phyloP scores from a whole-genome alignment of 495 filamentous ascomycete species.

The Xylaria bambusicola region DNA sequence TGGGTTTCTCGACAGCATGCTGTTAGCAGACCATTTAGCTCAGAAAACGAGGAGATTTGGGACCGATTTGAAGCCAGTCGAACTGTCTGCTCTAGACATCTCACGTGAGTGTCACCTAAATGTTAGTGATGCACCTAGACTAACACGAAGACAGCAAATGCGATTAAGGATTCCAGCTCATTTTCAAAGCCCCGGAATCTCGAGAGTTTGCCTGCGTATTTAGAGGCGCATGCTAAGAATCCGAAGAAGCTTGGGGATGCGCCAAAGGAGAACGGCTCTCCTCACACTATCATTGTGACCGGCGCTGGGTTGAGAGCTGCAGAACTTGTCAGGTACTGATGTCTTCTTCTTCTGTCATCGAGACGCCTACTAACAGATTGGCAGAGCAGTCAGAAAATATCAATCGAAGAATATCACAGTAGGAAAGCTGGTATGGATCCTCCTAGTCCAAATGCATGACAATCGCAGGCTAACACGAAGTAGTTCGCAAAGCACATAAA shows the following conservation, averaged over 20 bases:
- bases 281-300: conserved; percentile 84
- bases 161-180: conserved; percentile 68
- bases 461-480: not conserved
- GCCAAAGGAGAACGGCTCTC: conserved; percentile 69
- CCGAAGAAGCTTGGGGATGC: conserved; percentile 59
- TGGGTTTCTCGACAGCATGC: conserved; percentile 72
- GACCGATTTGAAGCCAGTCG: conserved; percentile 74
- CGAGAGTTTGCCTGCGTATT: conserved; percentile 72
- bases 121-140: not conserved
- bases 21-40: conserved; percentile 86
- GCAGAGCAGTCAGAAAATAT: conserved; percentile 71
- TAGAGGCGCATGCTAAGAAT: conserved; percentile 64
- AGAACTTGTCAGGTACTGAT: conserved; percentile 65
- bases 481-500: conserved; percentile 97
- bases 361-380: conserved; percentile 12
- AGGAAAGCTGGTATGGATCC: conserved; percentile 66
- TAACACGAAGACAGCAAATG: conserved; percentile 28
- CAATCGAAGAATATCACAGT: conserved; percentile 74
- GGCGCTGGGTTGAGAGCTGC: conserved; percentile 79
- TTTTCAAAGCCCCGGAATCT: conserved; percentile 64
- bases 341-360: not conserved
- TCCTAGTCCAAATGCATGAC: not conserved
- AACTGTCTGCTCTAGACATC: conserved; percentile 78
- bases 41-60: conserved; percentile 77
- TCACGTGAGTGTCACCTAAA: conserved; percentile 58